A percentile compares a stretch with the other conserved stretches of the same genome.
Evolutionary conservation across 179 eudicot species (phyloP).

Genomic region (Beta corolliflora): DNA sequence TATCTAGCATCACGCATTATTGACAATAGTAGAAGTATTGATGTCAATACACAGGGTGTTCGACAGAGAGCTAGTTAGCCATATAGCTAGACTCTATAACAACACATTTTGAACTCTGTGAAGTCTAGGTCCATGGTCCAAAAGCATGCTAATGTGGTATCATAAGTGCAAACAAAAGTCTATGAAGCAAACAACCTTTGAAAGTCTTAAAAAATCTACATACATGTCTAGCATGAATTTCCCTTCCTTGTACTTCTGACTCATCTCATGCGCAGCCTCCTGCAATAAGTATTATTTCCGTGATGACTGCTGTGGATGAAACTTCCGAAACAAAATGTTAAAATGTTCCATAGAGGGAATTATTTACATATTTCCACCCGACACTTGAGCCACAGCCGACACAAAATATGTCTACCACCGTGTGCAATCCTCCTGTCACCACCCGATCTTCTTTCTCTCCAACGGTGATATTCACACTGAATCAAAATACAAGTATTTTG

Average conservation of each 20-base stretch:
- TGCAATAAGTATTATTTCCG: conserved; percentile 25
- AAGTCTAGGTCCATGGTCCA: too few species aligned
- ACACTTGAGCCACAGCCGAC: conserved; percentile 71
- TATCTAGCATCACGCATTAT: too few species aligned
- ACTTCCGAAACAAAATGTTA: conserved; percentile 15
- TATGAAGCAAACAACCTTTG: background rate
- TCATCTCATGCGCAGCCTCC: conserved; percentile 62
- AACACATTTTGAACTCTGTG: too few species aligned
- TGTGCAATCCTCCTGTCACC: conserved; percentile 68
- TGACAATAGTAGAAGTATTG: too few species aligned
- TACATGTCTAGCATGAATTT: conserved; percentile 75
- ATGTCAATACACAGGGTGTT: too few species aligned
- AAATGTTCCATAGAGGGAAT: background rate
- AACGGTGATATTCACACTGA: conserved; percentile 62
- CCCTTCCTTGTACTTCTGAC: conserved; percentile 62
- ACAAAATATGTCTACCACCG: conserved; percentile 73
- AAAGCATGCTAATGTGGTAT: background rate
- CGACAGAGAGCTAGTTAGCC: too few species aligned
- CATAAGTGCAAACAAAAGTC: background rate
- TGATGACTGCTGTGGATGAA: background rate
- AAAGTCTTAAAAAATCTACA: background rate
- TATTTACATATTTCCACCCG: conserved; percentile 83
- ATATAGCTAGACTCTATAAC: too few species aligned
- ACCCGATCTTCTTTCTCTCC: conserved; percentile 67
- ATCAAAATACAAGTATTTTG: conserved; percentile 12